Base-by-base conservation (phyloP, 2,329 filamentous ascomycete species). In the Verruconis gallopava region DNA sequence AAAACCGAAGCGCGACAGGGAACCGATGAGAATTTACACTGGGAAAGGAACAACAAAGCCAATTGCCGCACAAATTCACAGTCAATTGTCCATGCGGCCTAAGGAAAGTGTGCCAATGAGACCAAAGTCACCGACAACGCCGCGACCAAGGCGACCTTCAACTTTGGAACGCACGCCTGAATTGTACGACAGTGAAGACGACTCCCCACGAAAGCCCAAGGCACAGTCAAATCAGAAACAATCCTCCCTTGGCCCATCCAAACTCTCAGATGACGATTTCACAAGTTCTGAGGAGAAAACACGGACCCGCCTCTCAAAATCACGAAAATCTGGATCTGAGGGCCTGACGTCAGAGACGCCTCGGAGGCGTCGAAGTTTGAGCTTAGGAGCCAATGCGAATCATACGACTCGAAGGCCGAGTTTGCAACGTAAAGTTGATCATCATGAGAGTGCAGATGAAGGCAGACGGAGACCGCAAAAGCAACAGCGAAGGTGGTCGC, bases 11-110 rank as follows among this genome's bases (percentile, higher is more conserved):
- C 34, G 21, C 14, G 4, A 13, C 18, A 21, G 34, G 14, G 36
- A 43, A 35, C 41, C 34, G 6, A 43, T 43, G 28, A 38, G 33
- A 21, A 35, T 43, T 13, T 43, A 43, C 28, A 21, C 41, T n/a
- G 41, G 41, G 11, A 30, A 33, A n/a, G 25, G 22, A 20, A 25
- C 20, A 14, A 20, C 30, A 21, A 30, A 30, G 25, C 25, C 25
- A 30, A 30, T 30, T 30, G 25, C n/a, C 25, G n/a, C 25, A 30
- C 25, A 30, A n/a, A 30, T 30, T 30, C 25, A 30, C 25, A 30
- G 9, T 9, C 25, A 30, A n/a, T n/a, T 30, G 25, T 30, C 25
- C 25, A 30, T 30, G 25, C 25, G 25, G 9, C 25, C 25, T 9
- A 30, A 30, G 25, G 25, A 30, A 9, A 30, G 25, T 30, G 25